These are phyloP conservation scores for Penstemon davidsonii DNA, from an alignment of 257 asterid species.

Conservation along the genomic window DNA sequence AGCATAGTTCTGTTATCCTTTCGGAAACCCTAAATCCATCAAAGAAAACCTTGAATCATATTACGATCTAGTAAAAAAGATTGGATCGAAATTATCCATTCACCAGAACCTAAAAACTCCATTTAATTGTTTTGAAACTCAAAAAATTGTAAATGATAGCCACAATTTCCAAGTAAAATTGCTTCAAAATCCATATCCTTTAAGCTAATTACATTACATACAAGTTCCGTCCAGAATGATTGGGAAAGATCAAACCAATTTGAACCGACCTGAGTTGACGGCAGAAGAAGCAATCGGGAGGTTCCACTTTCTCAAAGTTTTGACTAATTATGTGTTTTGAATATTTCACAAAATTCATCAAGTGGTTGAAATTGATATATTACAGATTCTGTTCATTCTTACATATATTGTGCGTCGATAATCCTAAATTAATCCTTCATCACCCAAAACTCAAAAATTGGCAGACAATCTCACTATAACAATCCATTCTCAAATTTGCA, in stretches of 20 bases:
- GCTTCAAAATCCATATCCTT: constrained; percentile 1
- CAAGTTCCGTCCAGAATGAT: too few relatives aligned
- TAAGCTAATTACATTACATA: constrained; percentile 1
- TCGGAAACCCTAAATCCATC: constrained; percentile 57
- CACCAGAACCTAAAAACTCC: not conserved
- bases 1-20: constrained; percentile 83
- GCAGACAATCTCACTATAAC: too few relatives aligned
- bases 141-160: not conserved
- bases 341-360: not conserved
- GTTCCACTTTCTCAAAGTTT: constrained; percentile 12
- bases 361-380: not conserved
- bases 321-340: not conserved
- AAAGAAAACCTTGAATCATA: constrained; percentile 7
- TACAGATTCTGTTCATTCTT: not conserved
- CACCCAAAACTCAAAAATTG: too few relatives aligned
- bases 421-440: too few relatives aligned
- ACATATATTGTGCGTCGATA: too few relatives aligned
- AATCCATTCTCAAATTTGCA: too few relatives aligned
- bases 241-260: too few relatives aligned
- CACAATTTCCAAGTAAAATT: not conserved
- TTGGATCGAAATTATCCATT: not conserved
- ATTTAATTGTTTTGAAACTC: not conserved
- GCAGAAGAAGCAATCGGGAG: too few relatives aligned
- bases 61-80: not conserved
- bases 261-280: too few relatives aligned